Percentiles rank a stretch among this genome's conserved stretches.
phyloP scores from a whole-genome alignment of 2,329 filamentous ascomycete species.

The Ceratocystis diversiconidia region DNA sequence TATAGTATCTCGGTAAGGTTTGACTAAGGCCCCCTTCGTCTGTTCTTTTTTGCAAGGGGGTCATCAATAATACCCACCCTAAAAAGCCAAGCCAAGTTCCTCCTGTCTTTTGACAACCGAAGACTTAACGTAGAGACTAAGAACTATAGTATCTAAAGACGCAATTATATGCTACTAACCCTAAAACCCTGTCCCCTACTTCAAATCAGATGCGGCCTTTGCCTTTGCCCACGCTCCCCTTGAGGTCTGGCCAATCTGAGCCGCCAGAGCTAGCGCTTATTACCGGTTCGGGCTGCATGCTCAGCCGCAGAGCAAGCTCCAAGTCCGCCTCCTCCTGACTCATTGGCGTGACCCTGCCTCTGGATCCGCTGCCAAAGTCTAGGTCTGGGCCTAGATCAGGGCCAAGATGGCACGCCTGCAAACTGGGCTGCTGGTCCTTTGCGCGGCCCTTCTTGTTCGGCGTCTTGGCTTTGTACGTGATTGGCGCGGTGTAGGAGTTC shows the following conservation, averaged over 20 bases:
- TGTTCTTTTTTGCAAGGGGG: background rate
- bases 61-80: no score
- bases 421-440: background rate
- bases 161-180: background rate
- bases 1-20: background rate
- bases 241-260: constrained; percentile 24
- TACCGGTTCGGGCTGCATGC: constrained; percentile 38
- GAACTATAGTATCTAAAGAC: no score
- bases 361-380: background rate
- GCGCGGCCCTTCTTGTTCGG: background rate
- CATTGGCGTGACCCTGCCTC: background rate
- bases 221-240: constrained; percentile 20
- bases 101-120: no score
- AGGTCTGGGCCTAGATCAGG: background rate
- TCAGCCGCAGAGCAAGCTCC: constrained; percentile 45
- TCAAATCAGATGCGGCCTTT: background rate
- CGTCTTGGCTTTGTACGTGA: constrained; percentile 7
- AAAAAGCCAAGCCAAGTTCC: no score
- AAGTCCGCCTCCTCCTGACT: constrained; percentile 39
- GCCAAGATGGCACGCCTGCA: no score
- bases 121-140: no score
- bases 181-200: background rate
- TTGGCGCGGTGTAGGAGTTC: constrained; percentile 8
- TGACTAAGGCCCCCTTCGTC: background rate
- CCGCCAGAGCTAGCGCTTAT: constrained; percentile 19